A percentile compares a stretch with the other conserved stretches of the same genome.
These are phyloP conservation scores for Immersiella caudata DNA, from an alignment of 495 filamentous ascomycete genomes.

Conservation along the genomic window DNA sequence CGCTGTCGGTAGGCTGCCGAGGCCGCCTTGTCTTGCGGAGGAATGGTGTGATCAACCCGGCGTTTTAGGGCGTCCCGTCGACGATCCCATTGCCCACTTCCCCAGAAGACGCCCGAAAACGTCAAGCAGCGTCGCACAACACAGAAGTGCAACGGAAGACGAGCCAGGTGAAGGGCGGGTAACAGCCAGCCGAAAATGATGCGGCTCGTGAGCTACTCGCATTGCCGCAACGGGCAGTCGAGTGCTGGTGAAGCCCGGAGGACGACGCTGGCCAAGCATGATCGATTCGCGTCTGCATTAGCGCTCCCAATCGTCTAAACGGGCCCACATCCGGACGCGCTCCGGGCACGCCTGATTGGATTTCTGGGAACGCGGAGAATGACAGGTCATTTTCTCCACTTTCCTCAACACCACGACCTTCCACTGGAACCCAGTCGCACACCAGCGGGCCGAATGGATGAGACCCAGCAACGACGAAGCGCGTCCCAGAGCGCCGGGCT, in stretches of 20 bases:
- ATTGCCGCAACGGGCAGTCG: background rate
- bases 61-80: too few relatives aligned
- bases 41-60: too few relatives aligned
- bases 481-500: background rate
- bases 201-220: too few relatives aligned
- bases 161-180: too few relatives aligned
- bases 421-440: background rate
- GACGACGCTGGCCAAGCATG: background rate
- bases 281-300: background rate
- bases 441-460: background rate
- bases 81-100: too few relatives aligned
- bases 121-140: too few relatives aligned
- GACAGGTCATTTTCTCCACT: background rate
- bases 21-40: background rate
- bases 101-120: too few relatives aligned
- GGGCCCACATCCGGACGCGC: background rate
- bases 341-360: background rate
- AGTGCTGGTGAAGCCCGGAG: background rate
- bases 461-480: background rate
- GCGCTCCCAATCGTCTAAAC: background rate
- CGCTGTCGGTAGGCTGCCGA: background rate
- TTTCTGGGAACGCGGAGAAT: background rate
- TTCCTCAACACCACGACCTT: background rate
- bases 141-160: too few relatives aligned
- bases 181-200: too few relatives aligned